Evolutionary conservation across 1,284 basidiomycete species (phyloP).

Genomic region (Boletellus sp.): DNA sequence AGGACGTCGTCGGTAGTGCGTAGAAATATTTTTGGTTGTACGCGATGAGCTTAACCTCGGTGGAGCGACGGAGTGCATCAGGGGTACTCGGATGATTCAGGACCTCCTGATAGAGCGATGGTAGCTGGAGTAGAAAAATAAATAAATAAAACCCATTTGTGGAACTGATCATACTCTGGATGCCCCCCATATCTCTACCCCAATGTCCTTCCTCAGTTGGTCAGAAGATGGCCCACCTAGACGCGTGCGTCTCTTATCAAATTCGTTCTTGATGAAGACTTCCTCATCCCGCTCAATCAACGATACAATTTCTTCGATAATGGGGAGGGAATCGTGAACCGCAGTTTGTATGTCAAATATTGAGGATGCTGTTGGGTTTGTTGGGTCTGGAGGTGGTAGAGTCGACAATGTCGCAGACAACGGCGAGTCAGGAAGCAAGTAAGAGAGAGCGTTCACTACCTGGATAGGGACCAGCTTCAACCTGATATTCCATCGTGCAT

Average conservation of each 20-base stretch:
- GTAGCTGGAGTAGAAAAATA: constrained; percentile 47
- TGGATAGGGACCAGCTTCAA: constrained; percentile 37
- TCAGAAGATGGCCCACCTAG: constrained; percentile 69
- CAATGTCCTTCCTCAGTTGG: constrained; percentile 65
- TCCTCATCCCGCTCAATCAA: constrained; percentile 59
- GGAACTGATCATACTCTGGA: constrained; percentile 49
- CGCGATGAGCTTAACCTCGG: constrained; percentile 68
- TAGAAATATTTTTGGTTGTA: constrained; percentile 58
- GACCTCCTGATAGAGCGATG: constrained; percentile 67
- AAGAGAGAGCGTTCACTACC: constrained; percentile 65
- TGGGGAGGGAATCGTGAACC: constrained; percentile 65
- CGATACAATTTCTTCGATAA: constrained; percentile 65
- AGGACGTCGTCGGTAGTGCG: constrained; percentile 47
- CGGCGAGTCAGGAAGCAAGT: constrained; percentile 75
- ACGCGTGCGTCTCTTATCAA: constrained; percentile 73
- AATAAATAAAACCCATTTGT: constrained; percentile 3
- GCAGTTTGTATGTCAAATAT: constrained; percentile 57
- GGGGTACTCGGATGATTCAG: constrained; percentile 74
- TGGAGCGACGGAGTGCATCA: constrained; percentile 65
- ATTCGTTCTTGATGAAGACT: constrained; percentile 54
- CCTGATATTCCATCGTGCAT: not conserved
- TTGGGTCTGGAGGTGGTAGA: constrained; percentile 73
- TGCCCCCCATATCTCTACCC: constrained; percentile 53
- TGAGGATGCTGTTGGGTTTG: constrained; percentile 64
- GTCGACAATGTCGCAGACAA: constrained; percentile 62